Evolutionary conservation across 257 asterid species (phyloP), one percentile per base, ranked within the genome.

Genomic region (Nicotiana benthamiana): DNA sequence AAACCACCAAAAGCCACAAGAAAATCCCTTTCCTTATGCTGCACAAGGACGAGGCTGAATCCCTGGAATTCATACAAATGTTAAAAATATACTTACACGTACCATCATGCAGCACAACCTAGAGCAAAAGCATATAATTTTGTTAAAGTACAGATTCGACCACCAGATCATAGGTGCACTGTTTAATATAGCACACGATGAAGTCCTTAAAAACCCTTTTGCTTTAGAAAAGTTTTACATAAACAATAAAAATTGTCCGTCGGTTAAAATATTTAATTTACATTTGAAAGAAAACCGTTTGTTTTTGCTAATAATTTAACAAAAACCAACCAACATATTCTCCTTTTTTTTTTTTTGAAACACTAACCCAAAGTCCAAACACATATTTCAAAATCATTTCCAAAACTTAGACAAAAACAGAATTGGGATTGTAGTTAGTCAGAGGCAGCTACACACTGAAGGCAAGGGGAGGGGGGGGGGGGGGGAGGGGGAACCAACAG

Each of bases 1-100:
- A 87, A 83, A 65, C 99, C 99, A 82, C 99, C 99, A 87, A 96
- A 96, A 83, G 97, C 97, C 82, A 94, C 97, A 82, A 96, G 98
- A 86, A 91, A 92, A 88, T 94, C 97, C 85, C 92, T 90, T 86
- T 96, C 98, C 81, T 90, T 92, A 65, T 92, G 97, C 83, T 92
- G 99, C 87, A 93, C 96, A 65, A 90, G 96, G 62, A 91, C 97
- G 4, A 96, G 97, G 86, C 99, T 96, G 82, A 94, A 96, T 74
- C 98, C 99, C 99, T 96, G 93, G 61, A 16, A 74, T 74, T 74
- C 62, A 74, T 48, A 48, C 17, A 51, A 15, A 48, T 74, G 43
- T 74, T 74, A 8, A 74, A 40, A 48, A 46, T 4, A 74, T 48
- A 74, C 17, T 43, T 3, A 15, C 16, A 72, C 27, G 9, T 46